Evolutionary conservation across 805 yeast species (phyloP), one percentile per base, ranked within the genome.

Genomic region (Lipomyces oligophaga): DNA sequence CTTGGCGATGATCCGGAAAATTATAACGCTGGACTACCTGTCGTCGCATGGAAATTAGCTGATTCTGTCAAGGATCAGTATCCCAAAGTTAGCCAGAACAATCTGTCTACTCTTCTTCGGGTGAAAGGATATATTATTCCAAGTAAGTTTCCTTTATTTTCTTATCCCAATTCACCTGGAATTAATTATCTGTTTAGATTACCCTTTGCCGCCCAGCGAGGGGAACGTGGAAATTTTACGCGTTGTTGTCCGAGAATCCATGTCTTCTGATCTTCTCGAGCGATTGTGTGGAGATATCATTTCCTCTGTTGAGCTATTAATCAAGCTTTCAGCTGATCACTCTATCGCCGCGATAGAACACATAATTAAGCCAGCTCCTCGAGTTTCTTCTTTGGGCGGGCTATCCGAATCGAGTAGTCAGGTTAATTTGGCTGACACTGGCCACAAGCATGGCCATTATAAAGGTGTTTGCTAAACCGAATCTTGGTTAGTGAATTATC

Each of bases 51-150:
- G 74, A 79, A 79, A 62, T 77, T 88, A 57, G 75, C 85, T 2
- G 70, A 78, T 41, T 70, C 71, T 31, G 77, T 88, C 63, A 63
- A 67, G 34, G 61, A 74, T 34, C 63, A 73, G 34, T 85, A 80
- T 63, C 93, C 95, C 2, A 86, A 80, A 64, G 76, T 88, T 45
- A 95, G 95, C 7, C 96, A 89, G 66, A 73, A 81, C 15, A 72
- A 85, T 48, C 65, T 88, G 22, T 81, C 95, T 0, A 71, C 80
- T 11, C 63, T 87, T 64, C 70, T 88, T 59, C 77, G 96, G 64
- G 78, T 75, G 63, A 79, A 80, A 59, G 94, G 95, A 11, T 88
- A 84, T 78, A 89, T 89, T 63, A 74, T 88, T 54, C 55, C 52
- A 8, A 47, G 49, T 45, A 34, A n/a, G 49, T 34, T 10, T 24